Conservation (phyloP, 352 stramenopile species). For the Globisporangium acanthophoron region DNA sequence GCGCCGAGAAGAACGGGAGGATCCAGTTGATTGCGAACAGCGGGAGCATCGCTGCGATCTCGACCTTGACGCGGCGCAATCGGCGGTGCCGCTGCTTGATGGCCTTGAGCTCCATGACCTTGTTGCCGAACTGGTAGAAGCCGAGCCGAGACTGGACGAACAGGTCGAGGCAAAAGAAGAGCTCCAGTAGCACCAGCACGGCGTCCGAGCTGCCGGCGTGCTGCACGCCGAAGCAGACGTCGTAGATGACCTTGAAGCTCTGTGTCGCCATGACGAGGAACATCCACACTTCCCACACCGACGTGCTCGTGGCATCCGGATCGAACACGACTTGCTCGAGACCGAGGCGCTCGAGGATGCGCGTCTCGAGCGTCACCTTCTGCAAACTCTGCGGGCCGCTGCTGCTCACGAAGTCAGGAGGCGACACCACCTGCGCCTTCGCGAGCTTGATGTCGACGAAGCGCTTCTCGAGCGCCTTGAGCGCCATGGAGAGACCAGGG, state of each 20-base stretch:
- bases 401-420: not conserved
- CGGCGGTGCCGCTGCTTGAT: constrained; percentile 29
- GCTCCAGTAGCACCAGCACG: constrained; percentile 24
- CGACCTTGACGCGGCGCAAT: constrained; percentile 26
- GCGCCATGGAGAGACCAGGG: constrained; percentile 10
- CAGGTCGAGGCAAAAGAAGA: constrained; percentile 34
- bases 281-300: constrained; percentile 28
- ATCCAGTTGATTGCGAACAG: constrained; percentile 33
- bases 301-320: constrained; percentile 23
- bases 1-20: constrained; percentile 1
- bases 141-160: constrained; percentile 29
- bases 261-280: constrained; percentile 37
- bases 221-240: constrained; percentile 21
- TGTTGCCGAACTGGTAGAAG: constrained; percentile 46
- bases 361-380: not conserved
- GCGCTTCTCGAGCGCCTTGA: constrained; percentile 19
- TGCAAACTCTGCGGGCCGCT: not conserved
- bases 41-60: constrained; percentile 28
- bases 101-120: constrained; percentile 27
- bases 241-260: constrained; percentile 28
- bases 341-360: not conserved
- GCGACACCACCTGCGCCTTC: constrained; percentile 6
- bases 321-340: constrained; percentile 14
- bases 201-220: constrained; percentile 16
- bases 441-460: constrained; percentile 21